Base-by-base conservation (phyloP, 2,329 filamentous ascomycete genomes). In the Colletotrichum sp. region DNA sequence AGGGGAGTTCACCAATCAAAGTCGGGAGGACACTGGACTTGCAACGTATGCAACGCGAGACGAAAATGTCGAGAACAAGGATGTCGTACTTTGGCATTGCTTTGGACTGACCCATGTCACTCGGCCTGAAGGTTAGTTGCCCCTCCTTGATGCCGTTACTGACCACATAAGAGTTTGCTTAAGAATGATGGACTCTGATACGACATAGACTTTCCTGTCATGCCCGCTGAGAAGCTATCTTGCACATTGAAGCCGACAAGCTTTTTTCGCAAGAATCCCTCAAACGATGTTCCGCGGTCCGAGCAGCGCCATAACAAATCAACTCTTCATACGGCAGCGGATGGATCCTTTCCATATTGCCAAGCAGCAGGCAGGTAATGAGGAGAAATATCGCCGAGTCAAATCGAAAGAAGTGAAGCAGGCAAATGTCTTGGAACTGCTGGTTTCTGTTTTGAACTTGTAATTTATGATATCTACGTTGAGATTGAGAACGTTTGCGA, bases 1-100 rank as follows among this genome's bases (percentile, higher is more conserved):
- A 4, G 91, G 91, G 6, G 86, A 88, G 70, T 92, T 91, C 81
- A 90, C 91, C 0, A 91, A 91, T 78, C 91, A 93, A 80, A 90
- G 88, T 63, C 83, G 88, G 78, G 86, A 93, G 80, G 90, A 88
- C 64, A 83, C 88, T 78, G 86, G 89, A 71, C 82, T 88, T 71
- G 85, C 83, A 27, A 84, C 89, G 80, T 72, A 87, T 85, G 89
- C 88, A 0, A 84, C 87, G 19, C 84, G 88, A n/a, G 86, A 88
- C 71, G 90, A 91, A 70, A 85, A 84, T 67, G 88, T 91, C 65
- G 86, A 88, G 72, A 89, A 92, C 76, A 86, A 88, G 5, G 90
- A 92, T 79, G 84, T 92, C 19, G 90, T 92, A 4, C 84, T 90
- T 65, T 92, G 87, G 75, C 82, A 91, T 25, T 90, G 91, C 79